Conservation (phyloP, 352 stramenopile species). For the Phytopythium oedochilum region DNA sequence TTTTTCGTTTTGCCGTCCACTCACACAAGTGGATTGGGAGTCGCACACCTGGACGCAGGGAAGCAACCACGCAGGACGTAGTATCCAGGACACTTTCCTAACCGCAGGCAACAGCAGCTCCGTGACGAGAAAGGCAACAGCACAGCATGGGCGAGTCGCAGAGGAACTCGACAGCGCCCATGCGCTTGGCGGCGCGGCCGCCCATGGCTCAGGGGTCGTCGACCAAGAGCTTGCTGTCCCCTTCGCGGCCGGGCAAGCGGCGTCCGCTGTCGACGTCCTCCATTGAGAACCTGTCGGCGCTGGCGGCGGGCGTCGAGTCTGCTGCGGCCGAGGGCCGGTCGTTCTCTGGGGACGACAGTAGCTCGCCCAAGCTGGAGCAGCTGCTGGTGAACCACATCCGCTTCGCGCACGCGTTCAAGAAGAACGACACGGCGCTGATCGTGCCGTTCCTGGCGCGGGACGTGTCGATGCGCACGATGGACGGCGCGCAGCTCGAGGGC, state of each 20-base stretch:
- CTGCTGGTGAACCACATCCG: constrained; percentile 51
- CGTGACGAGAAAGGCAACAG: background rate
- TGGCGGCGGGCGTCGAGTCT: background rate
- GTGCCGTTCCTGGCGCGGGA: constrained; percentile 59
- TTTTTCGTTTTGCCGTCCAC: constrained; percentile 2
- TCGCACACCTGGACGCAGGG: too few relatives aligned
- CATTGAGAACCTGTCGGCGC: background rate
- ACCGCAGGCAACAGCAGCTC: background rate
- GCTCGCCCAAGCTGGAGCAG: constrained; percentile 24
- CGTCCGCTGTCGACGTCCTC: background rate
- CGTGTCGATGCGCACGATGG: constrained; percentile 43
- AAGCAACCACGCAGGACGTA: too few relatives aligned
- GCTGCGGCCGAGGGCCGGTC: too few relatives aligned
- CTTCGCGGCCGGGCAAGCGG: background rate
- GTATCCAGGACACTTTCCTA: background rate
- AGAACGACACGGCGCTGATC: constrained; percentile 69
- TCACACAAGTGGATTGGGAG: too few relatives aligned
- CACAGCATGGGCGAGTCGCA: background rate
- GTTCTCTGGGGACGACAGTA: background rate
- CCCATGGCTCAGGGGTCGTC: too few relatives aligned
- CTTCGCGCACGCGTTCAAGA: constrained; percentile 66
- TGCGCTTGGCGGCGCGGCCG: background rate
- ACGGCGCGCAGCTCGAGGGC: constrained; percentile 38
- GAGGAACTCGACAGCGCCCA: background rate
- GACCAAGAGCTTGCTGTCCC: too few relatives aligned